Evolutionary conservation across 2,329 filamentous ascomycete genomes (phyloP).

Genomic region (Thyridium curvatum): DNA sequence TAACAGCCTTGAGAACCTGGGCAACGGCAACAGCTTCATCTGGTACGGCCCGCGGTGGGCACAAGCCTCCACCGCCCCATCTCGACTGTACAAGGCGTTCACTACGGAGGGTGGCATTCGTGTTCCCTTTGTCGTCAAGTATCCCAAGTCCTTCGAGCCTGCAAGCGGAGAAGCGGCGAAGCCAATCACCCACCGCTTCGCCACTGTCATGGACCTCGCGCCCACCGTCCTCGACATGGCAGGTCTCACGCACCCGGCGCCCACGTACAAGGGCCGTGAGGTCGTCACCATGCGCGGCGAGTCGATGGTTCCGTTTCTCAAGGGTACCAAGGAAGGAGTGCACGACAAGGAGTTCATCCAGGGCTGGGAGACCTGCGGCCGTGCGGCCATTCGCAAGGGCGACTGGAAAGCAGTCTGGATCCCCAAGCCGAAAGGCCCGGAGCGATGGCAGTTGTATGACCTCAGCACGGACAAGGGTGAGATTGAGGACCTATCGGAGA

Average conservation of each 20-base stretch:
- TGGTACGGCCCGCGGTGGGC: constrained; percentile 53
- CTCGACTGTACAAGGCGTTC: constrained; percentile 21
- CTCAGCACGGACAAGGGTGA: constrained; percentile 36
- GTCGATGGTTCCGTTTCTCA: constrained; percentile 23
- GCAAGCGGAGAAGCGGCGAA: constrained; percentile 16
- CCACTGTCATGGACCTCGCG: constrained; percentile 44
- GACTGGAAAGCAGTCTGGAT: constrained; percentile 36
- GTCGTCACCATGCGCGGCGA: constrained; percentile 23
- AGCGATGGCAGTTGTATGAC: constrained; percentile 43
- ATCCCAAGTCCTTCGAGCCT: constrained; percentile 7
- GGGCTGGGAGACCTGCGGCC: constrained; percentile 26
- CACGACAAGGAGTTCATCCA: constrained; percentile 27
- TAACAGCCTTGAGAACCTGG: constrained; percentile 48
- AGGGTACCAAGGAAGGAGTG: constrained; percentile 16
- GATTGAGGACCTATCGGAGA: constrained; percentile 25
- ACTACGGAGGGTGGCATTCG: constrained; percentile 42
- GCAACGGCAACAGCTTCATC: constrained; percentile 43
- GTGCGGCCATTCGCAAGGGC: constrained; percentile 23
- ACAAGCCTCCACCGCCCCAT: constrained; percentile 17
- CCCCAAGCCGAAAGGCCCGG: constrained; percentile 38
- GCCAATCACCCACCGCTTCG: constrained; percentile 39
- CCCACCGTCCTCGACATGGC: constrained; percentile 41
- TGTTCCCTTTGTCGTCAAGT: constrained; percentile 38
- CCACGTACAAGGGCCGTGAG: constrained; percentile 30
- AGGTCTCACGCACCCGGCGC: constrained; percentile 42